These are phyloP conservation scores for Aureobasidium pullulans DNA, from an alignment of 2,329 filamentous ascomycete species.

Conservation along the genomic window DNA sequence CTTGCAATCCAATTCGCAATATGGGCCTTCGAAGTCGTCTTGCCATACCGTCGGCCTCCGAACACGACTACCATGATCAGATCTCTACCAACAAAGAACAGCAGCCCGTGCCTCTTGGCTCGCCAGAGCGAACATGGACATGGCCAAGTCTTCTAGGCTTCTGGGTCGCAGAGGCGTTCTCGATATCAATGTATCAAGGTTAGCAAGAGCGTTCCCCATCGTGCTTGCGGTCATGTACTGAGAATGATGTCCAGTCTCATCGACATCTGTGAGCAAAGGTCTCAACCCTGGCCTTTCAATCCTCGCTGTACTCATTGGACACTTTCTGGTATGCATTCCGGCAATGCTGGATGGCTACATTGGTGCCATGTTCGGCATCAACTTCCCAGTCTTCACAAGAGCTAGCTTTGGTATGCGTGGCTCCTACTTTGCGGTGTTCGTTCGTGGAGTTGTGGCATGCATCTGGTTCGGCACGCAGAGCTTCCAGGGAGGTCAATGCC, in stretches of 20 bases:
- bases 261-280: constrained; percentile 18
- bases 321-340: constrained; percentile 18
- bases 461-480: constrained; percentile 48
- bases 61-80: not conserved
- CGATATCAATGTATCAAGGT: constrained; percentile 19
- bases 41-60: constrained; percentile 12
- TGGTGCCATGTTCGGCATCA: constrained; percentile 43
- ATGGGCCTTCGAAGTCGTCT: constrained; percentile 17
- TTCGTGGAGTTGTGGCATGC: constrained; percentile 46
- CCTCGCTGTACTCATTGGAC: constrained; percentile 18
- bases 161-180: constrained; percentile 21
- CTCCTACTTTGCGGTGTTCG: constrained; percentile 47
- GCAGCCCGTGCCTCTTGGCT: constrained; percentile 17
- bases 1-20: not conserved
- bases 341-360: constrained; percentile 49
- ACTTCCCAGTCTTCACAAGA: constrained; percentile 49
- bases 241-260: constrained; percentile 15
- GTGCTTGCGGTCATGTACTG: constrained; percentile 12
- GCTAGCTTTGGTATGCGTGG: constrained; percentile 52
- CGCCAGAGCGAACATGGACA: constrained; percentile 18
- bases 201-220: not conserved
- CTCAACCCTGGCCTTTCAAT: constrained; percentile 20
- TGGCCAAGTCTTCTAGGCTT: constrained; percentile 20
- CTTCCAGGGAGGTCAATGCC: constrained; percentile 52
- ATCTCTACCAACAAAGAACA: constrained; percentile 17